phyloP scores from a whole-genome alignment of 257 asterid genomes.

The Salvia hispanica region DNA sequence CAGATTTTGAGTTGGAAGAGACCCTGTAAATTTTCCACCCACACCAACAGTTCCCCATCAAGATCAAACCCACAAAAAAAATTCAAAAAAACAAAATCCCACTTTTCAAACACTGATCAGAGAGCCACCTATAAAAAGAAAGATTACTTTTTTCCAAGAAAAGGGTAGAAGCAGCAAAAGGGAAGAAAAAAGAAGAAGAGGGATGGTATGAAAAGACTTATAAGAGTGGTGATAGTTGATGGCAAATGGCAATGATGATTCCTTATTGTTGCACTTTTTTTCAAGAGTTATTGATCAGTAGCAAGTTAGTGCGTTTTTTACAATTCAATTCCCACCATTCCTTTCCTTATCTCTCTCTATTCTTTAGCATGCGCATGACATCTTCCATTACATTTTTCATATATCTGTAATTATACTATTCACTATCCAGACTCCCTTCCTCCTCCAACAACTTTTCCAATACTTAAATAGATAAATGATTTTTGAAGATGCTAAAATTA shows the following conservation, averaged over 20 bases:
- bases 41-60: conserved; percentile 81
- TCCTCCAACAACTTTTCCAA: neutral
- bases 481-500: conserved; percentile 9
- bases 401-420: too few relatives aligned
- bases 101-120: conserved; percentile 24
- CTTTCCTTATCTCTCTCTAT: conserved; percentile 18
- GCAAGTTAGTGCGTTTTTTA: conserved; percentile 39
- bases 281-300: conserved; percentile 17
- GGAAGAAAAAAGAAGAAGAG: neutral
- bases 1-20: conserved; percentile 69
- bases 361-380: conserved; percentile 34
- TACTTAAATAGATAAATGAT: neutral
- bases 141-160: neutral
- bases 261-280: conserved; percentile 29
- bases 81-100: conserved; percentile 2
- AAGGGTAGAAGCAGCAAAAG: neutral
- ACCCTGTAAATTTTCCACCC: conserved; percentile 51
- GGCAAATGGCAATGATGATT: conserved; percentile 41
- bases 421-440: too few relatives aligned
- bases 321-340: conserved; percentile 48
- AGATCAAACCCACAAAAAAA: conserved; percentile 18
- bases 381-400: neutral
- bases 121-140: conserved; percentile 13
- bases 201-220: conserved; percentile 14
- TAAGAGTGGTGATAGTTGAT: conserved; percentile 18